phyloP scores from a whole-genome alignment of 768 basidiomycete genomes.

The Phlebiopsis gigantea region DNA sequence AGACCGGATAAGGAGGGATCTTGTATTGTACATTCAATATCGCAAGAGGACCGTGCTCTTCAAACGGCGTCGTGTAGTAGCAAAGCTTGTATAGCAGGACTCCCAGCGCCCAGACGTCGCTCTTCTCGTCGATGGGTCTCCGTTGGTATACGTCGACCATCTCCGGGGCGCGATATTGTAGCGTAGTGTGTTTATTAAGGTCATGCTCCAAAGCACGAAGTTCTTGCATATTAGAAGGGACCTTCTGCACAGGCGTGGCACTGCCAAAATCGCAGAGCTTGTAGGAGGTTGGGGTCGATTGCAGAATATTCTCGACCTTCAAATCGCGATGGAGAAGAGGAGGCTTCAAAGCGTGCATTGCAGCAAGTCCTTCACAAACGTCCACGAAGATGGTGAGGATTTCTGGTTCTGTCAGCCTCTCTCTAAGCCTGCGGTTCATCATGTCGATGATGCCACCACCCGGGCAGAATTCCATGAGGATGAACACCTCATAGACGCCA shows the following conservation, averaged over 20 bases:
- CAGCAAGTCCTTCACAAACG: slow-evolving; percentile 91
- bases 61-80: slow-evolving; percentile 99
- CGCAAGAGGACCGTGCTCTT: slow-evolving; percentile 94
- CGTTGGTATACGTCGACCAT: slow-evolving; percentile 91
- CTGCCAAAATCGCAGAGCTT: slow-evolving; percentile 99
- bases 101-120: slow-evolving; percentile 97
- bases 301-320: slow-evolving; percentile 98
- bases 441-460: slow-evolving; percentile 99
- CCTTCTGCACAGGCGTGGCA: slow-evolving; percentile 68
- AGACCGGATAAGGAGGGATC: slow-evolving; percentile 83
- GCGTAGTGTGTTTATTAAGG: slow-evolving; percentile 89
- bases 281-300: slow-evolving; percentile 76
- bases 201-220: slow-evolving; percentile 86
- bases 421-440: slow-evolving; percentile 95
- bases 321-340: slow-evolving; percentile 94
- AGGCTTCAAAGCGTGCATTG: slow-evolving; percentile 89
- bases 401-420: slow-evolving; percentile 91
- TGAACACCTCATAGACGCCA: slow-evolving; percentile 91
- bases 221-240: slow-evolving; percentile 78
- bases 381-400: slow-evolving; percentile 98
- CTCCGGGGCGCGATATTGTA: slow-evolving; percentile 98
- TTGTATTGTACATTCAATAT: slow-evolving; percentile 96
- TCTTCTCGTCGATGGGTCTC: slow-evolving; percentile 86
- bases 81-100: slow-evolving; percentile 97
- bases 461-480: slow-evolving; percentile 97